These are phyloP conservation scores for Chrysophaeum taylorii DNA, from an alignment of 352 stramenopile genomes.

Conservation along the genomic window DNA sequence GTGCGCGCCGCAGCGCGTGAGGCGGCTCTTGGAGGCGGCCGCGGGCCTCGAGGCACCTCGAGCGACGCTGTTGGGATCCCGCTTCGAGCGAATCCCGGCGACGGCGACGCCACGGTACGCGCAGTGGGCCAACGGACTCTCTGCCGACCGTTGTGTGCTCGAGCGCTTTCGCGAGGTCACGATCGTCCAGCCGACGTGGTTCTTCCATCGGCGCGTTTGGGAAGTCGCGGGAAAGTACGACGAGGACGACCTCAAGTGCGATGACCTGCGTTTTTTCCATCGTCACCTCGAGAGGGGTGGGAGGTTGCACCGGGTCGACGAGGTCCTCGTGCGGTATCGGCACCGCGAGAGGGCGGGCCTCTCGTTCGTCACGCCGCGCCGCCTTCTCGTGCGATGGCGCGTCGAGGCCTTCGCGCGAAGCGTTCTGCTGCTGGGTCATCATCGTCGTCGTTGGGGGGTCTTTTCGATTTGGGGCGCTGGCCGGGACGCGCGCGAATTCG, in stretches of 20 bases:
- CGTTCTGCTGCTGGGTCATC: neutral
- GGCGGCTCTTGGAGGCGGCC: neutral
- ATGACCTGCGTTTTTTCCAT: conserved; percentile 4
- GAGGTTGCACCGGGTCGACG: neutral
- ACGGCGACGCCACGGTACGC: conserved; percentile 2
- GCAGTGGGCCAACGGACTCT: neutral
- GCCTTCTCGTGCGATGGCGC: neutral
- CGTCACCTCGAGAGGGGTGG: neutral
- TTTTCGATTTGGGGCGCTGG: conserved; percentile 3
- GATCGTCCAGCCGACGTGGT: conserved; percentile 3
- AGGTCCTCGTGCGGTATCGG: neutral
- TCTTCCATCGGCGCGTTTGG: neutral
- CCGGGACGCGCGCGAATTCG: neutral
- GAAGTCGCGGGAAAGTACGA: neutral
- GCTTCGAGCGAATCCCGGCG: neutral
- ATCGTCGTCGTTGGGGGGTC: no score
- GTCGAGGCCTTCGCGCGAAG: neutral
- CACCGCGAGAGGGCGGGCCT: neutral
- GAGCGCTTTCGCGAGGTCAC: conserved; percentile 9
- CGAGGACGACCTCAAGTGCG: neutral
- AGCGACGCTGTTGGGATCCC: neutral
- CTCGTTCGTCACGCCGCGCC: neutral
- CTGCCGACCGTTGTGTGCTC: neutral
- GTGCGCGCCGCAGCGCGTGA: neutral
- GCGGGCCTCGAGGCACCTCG: neutral